phyloP scores from a whole-genome alignment of 2,329 filamentous ascomycete species.

The Penicillium sp. region DNA sequence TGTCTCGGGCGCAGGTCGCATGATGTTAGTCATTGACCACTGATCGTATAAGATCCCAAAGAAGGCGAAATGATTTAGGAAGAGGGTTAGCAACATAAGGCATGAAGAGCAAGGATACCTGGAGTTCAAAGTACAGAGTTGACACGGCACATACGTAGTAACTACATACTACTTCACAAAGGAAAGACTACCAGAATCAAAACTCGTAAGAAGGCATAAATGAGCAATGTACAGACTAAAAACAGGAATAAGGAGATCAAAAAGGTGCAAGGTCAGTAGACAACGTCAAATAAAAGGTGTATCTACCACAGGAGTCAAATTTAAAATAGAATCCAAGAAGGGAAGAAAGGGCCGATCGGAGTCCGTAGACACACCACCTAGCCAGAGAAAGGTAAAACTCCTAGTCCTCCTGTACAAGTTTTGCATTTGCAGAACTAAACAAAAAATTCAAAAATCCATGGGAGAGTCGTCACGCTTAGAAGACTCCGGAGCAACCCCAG shows the following conservation, averaged over 20 bases:
- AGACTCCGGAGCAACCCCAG: conserved; percentile 68
- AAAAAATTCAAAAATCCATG: conserved; percentile 19
- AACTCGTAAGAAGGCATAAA: conserved; percentile 24
- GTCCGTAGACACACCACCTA: conserved; percentile 1
- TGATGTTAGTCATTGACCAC: background rate
- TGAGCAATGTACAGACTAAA: conserved; percentile 27
- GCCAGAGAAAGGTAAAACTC: conserved; percentile 21
- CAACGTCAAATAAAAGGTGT: conserved; percentile 32
- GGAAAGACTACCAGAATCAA: background rate
- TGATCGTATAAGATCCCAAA: background rate
- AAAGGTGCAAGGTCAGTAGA: conserved; percentile 28
- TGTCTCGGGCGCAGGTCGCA: background rate
- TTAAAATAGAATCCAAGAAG: conserved; percentile 27
- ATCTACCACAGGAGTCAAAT: conserved; percentile 31
- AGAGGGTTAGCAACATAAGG: background rate
- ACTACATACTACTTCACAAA: background rate
- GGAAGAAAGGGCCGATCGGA: conserved; percentile 11
- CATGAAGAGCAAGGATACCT: background rate
- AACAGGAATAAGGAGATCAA: conserved; percentile 25
- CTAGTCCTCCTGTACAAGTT: conserved; percentile 30
- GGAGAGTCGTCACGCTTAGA: conserved; percentile 35
- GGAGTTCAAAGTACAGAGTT: too few species aligned
- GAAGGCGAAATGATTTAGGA: background rate
- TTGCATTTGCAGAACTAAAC: conserved; percentile 19
- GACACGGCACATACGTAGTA: background rate